Conservation (phyloP, 73 alveolate species). For the Stentor coeruleus region DNA sequence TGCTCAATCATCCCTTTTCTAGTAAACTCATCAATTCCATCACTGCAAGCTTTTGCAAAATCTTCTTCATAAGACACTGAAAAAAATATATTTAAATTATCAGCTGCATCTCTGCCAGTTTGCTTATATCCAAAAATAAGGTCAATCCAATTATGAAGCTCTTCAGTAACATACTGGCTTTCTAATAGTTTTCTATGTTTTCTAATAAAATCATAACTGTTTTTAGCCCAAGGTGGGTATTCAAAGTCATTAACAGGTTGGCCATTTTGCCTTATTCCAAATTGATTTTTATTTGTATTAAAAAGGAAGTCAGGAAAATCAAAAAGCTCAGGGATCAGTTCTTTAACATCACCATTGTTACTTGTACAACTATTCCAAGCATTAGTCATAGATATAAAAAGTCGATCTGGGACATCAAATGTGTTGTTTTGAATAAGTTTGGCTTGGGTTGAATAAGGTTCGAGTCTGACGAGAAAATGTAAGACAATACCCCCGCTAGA, state of each 20-base stretch:
- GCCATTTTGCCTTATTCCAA: constrained; percentile 86
- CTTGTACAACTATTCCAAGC: constrained; percentile 71
- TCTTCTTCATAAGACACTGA: constrained; percentile 79
- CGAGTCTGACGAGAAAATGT: constrained; percentile 78
- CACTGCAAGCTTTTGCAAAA: constrained; percentile 54
- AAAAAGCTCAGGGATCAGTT: constrained; percentile 93
- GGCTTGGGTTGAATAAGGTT: constrained; percentile 86
- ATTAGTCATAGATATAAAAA: constrained; percentile 72
- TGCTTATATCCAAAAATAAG: constrained; percentile 83
- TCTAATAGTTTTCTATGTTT: constrained; percentile 74
- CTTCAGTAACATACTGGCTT: constrained; percentile 61
- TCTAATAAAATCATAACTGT: constrained; percentile 65
- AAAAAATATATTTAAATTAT: constrained; percentile 64
- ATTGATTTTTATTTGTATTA: constrained; percentile 40
- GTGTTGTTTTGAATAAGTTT: constrained; percentile 79
- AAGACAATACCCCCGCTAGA: constrained; percentile 91
- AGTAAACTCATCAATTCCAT: constrained; percentile 63
- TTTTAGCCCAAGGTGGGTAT: constrained; percentile 75
- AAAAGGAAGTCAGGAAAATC: constrained; percentile 85
- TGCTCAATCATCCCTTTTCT: constrained; percentile 78
- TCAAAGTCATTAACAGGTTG: constrained; percentile 67
- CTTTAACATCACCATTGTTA: constrained; percentile 93
- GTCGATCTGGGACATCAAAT: constrained; percentile 89
- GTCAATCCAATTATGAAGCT: constrained; percentile 77
- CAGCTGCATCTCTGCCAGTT: constrained; percentile 84